Percentiles rank a stretch among this genome's conserved stretches.
Conservation (phyloP, 148 eudicot species). For the Amaranthus hypochondriacus region DNA sequence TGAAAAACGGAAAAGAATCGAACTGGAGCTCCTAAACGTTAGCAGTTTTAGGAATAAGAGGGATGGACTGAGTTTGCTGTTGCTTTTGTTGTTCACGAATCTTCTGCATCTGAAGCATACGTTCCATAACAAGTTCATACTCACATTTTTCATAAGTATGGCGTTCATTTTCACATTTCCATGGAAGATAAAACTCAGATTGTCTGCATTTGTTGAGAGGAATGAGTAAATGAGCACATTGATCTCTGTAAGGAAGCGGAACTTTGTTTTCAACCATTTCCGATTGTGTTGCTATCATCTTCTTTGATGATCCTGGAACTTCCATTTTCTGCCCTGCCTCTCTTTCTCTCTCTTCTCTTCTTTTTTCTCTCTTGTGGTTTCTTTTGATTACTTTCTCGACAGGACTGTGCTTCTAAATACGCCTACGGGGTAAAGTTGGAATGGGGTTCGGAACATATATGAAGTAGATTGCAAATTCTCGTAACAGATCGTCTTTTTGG, state of each 20-base stretch:
- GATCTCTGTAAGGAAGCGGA: slow-evolving; percentile 80
- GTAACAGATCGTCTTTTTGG: too few species aligned
- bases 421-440: too few species aligned
- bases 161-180: slow-evolving; percentile 89
- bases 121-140: slow-evolving; percentile 97
- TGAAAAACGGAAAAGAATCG: not conserved
- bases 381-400: not conserved
- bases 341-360: slow-evolving; percentile 1
- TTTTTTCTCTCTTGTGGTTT: slow-evolving; percentile 6
- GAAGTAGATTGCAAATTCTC: too few species aligned
- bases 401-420: not conserved
- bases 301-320: slow-evolving; percentile 77
- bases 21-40: slow-evolving; percentile 41
- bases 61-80: slow-evolving; percentile 33
- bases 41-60: slow-evolving; percentile 70
- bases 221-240: slow-evolving; percentile 90
- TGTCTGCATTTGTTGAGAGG: slow-evolving; percentile 96
- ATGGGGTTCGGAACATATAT: too few species aligned
- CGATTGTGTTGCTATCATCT: slow-evolving; percentile 87
- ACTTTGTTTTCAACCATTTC: slow-evolving; percentile 79
- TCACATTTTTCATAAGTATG: slow-evolving; percentile 92
- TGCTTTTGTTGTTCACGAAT: slow-evolving; percentile 39
- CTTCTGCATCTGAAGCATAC: slow-evolving; percentile 94
- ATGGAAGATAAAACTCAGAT: slow-evolving; percentile 73
- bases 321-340: slow-evolving; percentile 37